Evolutionary conservation across 129 eudicot species (phyloP), one percentile per base, ranked within the genome.

Genomic region (Logfia minima): DNA sequence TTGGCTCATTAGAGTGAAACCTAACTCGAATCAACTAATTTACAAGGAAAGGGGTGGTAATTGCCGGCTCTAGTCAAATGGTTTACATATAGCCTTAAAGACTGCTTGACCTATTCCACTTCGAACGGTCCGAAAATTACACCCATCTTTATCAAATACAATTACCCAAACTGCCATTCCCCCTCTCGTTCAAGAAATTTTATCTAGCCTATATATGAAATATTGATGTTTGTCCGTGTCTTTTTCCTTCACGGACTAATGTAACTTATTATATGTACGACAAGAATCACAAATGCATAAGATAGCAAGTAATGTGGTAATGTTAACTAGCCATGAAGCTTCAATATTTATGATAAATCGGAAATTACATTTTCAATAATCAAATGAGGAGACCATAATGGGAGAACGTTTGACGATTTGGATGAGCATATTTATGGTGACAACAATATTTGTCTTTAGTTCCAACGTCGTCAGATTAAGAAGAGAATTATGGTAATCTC

Each of bases 381-480:
- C 58, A 74, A 59, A 22, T 35, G 66, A 13, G 22, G 56, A 74
- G 52, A 58, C 22, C 24, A 74, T 3, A 34, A 17, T 56, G 19
- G 68, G 77, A 58, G 31, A 59, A 74, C 22, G 21, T 74, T 39
- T 32, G 68, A 74, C 56, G 13, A 35, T 22, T 26, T 16, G 23
- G 35, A 32, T 4, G 2, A 34, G 37, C 59, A 34, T 56, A 32
- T 74, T 61, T 14, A 34, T 13, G 8, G 55, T 21, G 68, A 34
- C 59, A 35, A 56, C 68, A n/a, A 59, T 35, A 5, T 34, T 59
- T 60, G 37, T 59, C n/a, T 6, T 52, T 52, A 52, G 58, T 55
- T 34, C 56, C 58, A 73, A 16, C 11, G 68, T 73, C 35, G n/a
- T 73, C 23, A 73, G 53, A 73, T 56, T 73, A 21, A 53, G 68